A percentile compares a stretch with the other conserved stretches of the same genome.
phyloP scores from a whole-genome alignment of 768 basidiomycete genomes.

The Porpolomopsis calyptriformis region DNA sequence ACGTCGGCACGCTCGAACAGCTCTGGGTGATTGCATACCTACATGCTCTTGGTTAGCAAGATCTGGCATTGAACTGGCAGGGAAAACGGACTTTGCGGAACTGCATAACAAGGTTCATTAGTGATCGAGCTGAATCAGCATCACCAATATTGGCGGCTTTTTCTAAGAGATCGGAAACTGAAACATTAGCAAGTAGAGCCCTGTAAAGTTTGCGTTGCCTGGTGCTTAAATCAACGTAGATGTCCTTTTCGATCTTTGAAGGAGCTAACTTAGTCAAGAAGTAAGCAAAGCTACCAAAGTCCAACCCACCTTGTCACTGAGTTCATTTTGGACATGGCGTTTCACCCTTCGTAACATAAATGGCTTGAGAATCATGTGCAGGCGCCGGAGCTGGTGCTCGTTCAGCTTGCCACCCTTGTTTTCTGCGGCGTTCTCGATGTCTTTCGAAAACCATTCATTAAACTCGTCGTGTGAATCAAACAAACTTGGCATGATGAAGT shows the following conservation, averaged over 20 bases:
- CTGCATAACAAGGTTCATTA: constrained; percentile 99
- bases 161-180: constrained; percentile 85
- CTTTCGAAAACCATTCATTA: constrained; percentile 99
- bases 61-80: background rate
- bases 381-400: constrained; percentile 85
- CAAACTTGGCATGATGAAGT: constrained; percentile 99
- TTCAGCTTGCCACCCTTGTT: constrained; percentile 87
- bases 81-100: constrained; percentile 72
- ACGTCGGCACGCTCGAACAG: constrained; percentile 97
- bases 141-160: constrained; percentile 90
- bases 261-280: constrained; percentile 3
- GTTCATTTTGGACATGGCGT: constrained; percentile 97
- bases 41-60: constrained; percentile 1
- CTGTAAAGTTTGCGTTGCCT: constrained; percentile 87
- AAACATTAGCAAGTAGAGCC: constrained; percentile 84
- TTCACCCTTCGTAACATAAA: constrained; percentile 98
- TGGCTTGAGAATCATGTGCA: constrained; percentile 98
- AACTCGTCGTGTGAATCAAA: constrained; percentile 99
- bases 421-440: constrained; percentile 90
- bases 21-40: constrained; percentile 98
- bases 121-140: constrained; percentile 79
- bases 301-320: constrained; percentile 85
- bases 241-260: constrained; percentile 87
- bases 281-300: background rate
- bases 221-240: constrained; percentile 89